Conservation (phyloP, 495 filamentous ascomycete genomes). For the Halenospora varia region DNA sequence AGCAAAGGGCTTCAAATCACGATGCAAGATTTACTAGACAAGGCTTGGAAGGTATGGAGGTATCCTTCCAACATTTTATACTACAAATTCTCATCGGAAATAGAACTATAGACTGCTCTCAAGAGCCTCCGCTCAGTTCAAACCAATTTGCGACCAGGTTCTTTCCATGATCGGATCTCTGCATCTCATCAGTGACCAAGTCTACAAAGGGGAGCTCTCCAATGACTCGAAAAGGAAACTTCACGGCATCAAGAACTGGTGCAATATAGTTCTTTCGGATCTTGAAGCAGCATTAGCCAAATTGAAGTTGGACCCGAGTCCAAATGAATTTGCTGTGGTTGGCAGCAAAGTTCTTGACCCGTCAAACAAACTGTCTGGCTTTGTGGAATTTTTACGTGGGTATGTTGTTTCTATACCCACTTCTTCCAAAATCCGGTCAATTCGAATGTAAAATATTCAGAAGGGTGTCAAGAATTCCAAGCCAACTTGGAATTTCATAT, state of each 20-base stretch:
- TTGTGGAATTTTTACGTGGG: not conserved
- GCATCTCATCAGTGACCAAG: not conserved
- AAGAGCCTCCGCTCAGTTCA: not conserved
- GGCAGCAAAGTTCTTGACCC: not conserved
- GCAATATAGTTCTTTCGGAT: not conserved
- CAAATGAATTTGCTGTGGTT: not conserved
- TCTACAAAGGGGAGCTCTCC: not conserved
- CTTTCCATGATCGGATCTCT: conserved; percentile 10
- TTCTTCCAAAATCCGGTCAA: not conserved
- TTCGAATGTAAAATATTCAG: no score
- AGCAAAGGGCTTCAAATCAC: not conserved
- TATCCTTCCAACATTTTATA: not conserved
- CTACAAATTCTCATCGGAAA: not conserved
- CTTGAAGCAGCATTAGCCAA: conserved; percentile 1
- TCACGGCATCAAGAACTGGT: not conserved
- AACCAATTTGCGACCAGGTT: conserved; percentile 1
- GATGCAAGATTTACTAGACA: not conserved
- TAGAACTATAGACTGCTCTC: conserved; percentile 6
- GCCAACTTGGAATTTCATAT: no score
- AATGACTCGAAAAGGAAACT: not conserved
- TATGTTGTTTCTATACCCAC: not conserved
- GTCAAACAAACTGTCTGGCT: not conserved
- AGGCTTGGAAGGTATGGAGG: conserved; percentile 4
- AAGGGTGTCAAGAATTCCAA: no score
- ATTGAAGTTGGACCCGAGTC: not conserved